phyloP scores from a whole-genome alignment of 1,284 basidiomycete genomes.

The Ustilago crameri region DNA sequence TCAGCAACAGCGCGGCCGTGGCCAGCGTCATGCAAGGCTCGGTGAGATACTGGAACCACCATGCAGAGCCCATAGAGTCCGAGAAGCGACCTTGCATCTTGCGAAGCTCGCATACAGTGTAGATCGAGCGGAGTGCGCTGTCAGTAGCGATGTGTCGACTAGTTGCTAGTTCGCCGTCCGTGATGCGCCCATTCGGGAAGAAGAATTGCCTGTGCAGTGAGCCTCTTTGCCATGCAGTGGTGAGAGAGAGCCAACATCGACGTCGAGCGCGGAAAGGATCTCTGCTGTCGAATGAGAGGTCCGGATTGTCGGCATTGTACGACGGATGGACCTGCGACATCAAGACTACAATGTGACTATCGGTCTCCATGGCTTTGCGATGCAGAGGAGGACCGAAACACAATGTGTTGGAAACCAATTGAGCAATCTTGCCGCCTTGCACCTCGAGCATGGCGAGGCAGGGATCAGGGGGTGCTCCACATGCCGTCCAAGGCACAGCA shows the following conservation, averaged over 20 bases:
- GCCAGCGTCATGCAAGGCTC: slow-evolving; percentile 53
- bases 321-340: slow-evolving; percentile 22
- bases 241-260: slow-evolving; percentile 40
- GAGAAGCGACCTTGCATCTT: slow-evolving; percentile 38
- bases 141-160: slow-evolving; percentile 43
- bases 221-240: slow-evolving; percentile 40
- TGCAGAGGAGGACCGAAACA: slow-evolving; percentile 45
- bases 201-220: slow-evolving; percentile 42
- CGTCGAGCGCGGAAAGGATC: slow-evolving; percentile 44
- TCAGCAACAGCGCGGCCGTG: slow-evolving; percentile 38
- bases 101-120: slow-evolving; percentile 27
- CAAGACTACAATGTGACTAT: slow-evolving; percentile 23
- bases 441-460: slow-evolving; percentile 34
- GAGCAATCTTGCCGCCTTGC: slow-evolving; percentile 36
- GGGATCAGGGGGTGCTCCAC: slow-evolving; percentile 37
- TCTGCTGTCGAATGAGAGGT: slow-evolving; percentile 28
- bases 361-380: slow-evolving; percentile 47
- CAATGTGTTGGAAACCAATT: slow-evolving; percentile 37
- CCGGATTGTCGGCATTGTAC: slow-evolving; percentile 30
- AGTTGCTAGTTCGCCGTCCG: slow-evolving; percentile 43
- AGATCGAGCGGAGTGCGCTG: slow-evolving; percentile 34
- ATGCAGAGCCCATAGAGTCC: slow-evolving; percentile 37
- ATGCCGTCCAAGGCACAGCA: slow-evolving; percentile 28
- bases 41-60: slow-evolving; percentile 50
- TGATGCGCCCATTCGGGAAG: slow-evolving; percentile 51